A percentile compares a stretch with the other conserved stretches of the same genome.
Evolutionary conservation across 1,139 yeast genomes (phyloP).

Genomic region (Pichiaceae sp.): DNA sequence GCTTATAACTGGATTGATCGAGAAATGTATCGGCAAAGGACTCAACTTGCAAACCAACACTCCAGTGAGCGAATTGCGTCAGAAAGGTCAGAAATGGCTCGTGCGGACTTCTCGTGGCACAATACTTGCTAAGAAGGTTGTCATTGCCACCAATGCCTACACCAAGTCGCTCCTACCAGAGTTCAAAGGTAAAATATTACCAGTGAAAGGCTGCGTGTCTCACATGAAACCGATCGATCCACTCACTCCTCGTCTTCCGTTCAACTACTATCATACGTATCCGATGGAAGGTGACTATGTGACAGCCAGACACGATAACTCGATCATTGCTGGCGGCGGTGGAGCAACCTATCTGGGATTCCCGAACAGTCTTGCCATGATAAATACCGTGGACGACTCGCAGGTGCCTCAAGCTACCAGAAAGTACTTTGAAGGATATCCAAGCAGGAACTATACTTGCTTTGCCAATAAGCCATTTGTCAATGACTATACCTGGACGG

Average conservation of each 20-base stretch:
- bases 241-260: slow-evolving; percentile 11
- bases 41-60: slow-evolving; percentile 34
- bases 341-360: slow-evolving; percentile 8
- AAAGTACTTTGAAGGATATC: slow-evolving; percentile 16
- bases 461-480: slow-evolving; percentile 12
- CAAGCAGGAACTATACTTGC: slow-evolving; percentile 15
- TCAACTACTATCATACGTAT: slow-evolving; percentile 17
- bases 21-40: slow-evolving; percentile 26
- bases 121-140: slow-evolving; percentile 26
- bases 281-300: slow-evolving; percentile 21
- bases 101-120: slow-evolving; percentile 27
- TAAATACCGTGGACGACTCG: slow-evolving; percentile 20
- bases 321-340: slow-evolving; percentile 24
- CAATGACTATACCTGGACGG: slow-evolving; percentile 28
- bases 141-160: slow-evolving; percentile 34
- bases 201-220: slow-evolving; percentile 22
- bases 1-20: slow-evolving; percentile 27
- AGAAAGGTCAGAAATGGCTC: slow-evolving; percentile 17
- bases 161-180: slow-evolving; percentile 25
- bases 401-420: slow-evolving; percentile 12
- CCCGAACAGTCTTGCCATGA: slow-evolving; percentile 13
- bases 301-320: slow-evolving; percentile 22
- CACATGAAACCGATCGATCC: slow-evolving; percentile 14
- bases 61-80: slow-evolving; percentile 16
- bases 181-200: slow-evolving; percentile 16